Conservation (phyloP, 163 green algal species). For the Coccomyxa subellipsoidea region DNA sequence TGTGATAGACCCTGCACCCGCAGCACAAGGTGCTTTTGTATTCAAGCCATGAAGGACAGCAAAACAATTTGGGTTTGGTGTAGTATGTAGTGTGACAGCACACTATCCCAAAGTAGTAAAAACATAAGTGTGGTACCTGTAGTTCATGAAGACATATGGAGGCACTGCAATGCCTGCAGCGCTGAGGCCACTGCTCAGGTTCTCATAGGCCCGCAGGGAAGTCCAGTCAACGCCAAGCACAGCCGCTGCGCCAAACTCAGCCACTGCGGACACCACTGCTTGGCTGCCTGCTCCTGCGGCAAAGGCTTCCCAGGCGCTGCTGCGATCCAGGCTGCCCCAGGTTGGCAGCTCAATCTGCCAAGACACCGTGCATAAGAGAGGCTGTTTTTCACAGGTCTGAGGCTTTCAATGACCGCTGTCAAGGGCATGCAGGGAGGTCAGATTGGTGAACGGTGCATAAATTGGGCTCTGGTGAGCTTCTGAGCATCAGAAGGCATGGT, state of each 20-base stretch:
- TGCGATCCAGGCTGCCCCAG: constrained; percentile 51
- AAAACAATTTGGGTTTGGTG: too few relatives aligned
- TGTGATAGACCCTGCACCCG: constrained; percentile 3
- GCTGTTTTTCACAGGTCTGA: neutral
- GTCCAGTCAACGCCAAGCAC: constrained; percentile 64
- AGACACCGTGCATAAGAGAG: neutral
- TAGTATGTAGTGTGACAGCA: too few relatives aligned
- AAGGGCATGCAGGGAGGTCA: too few relatives aligned
- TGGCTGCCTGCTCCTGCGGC: constrained; percentile 21
- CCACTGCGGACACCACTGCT: constrained; percentile 17
- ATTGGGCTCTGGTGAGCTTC: too few relatives aligned
- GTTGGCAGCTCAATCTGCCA: constrained; percentile 45
- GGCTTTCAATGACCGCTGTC: too few relatives aligned
- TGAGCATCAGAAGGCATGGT: too few relatives aligned
- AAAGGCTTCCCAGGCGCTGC: constrained; percentile 48
- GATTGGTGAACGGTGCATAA: too few relatives aligned
- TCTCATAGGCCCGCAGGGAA: constrained; percentile 32
- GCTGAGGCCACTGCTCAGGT: neutral
- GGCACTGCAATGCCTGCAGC: neutral
- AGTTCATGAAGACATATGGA: constrained; percentile 50
- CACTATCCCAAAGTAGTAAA: neutral
- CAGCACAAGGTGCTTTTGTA: neutral
- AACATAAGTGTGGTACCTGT: constrained; percentile 20
- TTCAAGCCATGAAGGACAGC: too few relatives aligned
- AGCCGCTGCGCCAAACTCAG: constrained; percentile 35